Evolutionary conservation across 257 asterid species (phyloP), one percentile per base, ranked within the genome.

Genomic region (Solanum raphanifolium): DNA sequence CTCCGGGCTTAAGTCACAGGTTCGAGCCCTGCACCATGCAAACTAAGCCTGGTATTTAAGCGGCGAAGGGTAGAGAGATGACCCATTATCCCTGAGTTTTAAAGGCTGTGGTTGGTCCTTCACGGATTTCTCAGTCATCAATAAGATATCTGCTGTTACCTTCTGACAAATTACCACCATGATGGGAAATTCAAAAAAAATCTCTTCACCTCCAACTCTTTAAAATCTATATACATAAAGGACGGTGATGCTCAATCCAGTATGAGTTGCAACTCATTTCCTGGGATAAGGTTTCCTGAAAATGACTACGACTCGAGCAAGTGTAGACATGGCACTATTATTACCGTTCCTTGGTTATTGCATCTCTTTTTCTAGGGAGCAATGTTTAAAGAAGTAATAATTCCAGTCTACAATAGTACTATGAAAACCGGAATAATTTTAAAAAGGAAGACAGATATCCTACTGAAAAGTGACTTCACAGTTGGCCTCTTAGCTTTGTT

Each of bases 401-500:
- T 48, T 39, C 86, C 43, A 82, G 43, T 71, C 48, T 46, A 31
- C 34, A 6, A 6, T 46, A 75, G 71, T 46, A 43, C 7, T 12
- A 86, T 52, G 88, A 34, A 79, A 86, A 86, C 83, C 41, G 36
- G 35, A 21, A 60, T 68, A 29, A 72, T 18, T 20, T 72, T 32
- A 32, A 38, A 35, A 16, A 84, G 68, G 87, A 66, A 86, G 71
- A 82, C 87, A 86, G 88, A 89, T 86, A 83, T 75, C 96, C 20
- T 95, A 96, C 99, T 94, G 94, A 96, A 96, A 90, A 96, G 98
- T 34, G 98, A 92, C 88, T 94, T 96, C 94, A 96, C 98, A 18
- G 98, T 96, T 55, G 99, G 99, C 90, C 98, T 93, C 93, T 92
- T 95, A 6, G 98, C 95, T 89, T 92, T 96, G 87, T 88, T 94